A percentile compares a stretch with the other conserved stretches of the same genome.
Evolutionary conservation across 2,329 filamentous ascomycete genomes (phyloP).

Genomic region (Ilyonectria destructans): DNA sequence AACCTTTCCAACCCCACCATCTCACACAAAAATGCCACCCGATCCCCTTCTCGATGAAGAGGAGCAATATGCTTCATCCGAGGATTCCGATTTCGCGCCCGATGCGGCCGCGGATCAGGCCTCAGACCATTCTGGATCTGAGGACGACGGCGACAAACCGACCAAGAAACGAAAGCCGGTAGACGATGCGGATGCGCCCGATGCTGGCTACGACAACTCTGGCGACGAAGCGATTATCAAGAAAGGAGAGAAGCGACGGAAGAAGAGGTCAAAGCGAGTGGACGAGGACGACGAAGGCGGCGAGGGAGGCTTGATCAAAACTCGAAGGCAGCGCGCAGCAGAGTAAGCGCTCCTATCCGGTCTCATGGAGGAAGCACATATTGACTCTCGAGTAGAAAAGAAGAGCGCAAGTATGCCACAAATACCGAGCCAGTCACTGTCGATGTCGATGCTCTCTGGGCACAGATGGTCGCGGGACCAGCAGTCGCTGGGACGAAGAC

Average conservation of each 20-base stretch:
- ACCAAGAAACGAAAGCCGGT: constrained; percentile 46
- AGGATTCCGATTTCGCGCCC: constrained; percentile 83
- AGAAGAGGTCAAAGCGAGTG: constrained; percentile 57
- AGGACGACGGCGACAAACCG: constrained; percentile 54
- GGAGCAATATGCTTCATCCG: constrained; percentile 77
- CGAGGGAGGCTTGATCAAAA: constrained; percentile 79
- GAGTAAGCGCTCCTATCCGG: constrained; percentile 64
- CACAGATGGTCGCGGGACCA: constrained; percentile 71
- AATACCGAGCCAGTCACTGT: constrained; percentile 76
- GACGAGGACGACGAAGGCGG: constrained; percentile 70
- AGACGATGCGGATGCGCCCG: constrained; percentile 52
- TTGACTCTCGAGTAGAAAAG: constrained; percentile 61
- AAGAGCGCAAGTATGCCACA: constrained; percentile 69
- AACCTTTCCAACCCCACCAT: constrained; percentile 19
- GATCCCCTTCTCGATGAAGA: constrained; percentile 64
- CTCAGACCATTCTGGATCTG: constrained; percentile 68
- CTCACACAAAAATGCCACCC: constrained; percentile 58
- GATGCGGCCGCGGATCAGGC: constrained; percentile 66
- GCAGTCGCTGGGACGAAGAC: constrained; percentile 28
- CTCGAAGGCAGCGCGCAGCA: constrained; percentile 77
- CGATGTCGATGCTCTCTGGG: constrained; percentile 81
- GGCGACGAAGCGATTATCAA: constrained; percentile 81
- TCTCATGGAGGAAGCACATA: neutral
- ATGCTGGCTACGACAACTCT: constrained; percentile 75
- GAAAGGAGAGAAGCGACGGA: constrained; percentile 71